Percentiles rank a stretch among this genome's conserved stretches.
These are phyloP conservation scores for Echinochloa phyllopogon DNA, from an alignment of 176 grass and related monocot genomes.

Conservation along the genomic window DNA sequence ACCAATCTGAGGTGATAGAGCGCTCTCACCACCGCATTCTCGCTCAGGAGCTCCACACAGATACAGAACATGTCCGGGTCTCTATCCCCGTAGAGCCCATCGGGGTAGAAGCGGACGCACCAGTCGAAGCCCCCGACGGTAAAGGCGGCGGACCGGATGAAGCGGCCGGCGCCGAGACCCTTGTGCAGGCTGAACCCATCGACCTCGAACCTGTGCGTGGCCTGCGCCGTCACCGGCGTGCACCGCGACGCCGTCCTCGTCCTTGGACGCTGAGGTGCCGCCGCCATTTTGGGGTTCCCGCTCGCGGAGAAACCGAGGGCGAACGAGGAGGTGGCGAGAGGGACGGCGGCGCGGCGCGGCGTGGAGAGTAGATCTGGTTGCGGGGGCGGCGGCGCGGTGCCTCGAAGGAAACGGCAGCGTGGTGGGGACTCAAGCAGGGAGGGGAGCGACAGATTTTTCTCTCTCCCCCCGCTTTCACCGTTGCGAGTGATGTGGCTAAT, in stretches of 20 bases:
- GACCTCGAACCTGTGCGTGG: background rate
- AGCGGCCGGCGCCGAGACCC: background rate
- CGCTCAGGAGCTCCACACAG: background rate
- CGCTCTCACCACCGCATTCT: background rate
- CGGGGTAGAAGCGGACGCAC: background rate
- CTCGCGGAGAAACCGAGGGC: background rate
- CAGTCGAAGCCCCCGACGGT: background rate
- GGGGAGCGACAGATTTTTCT: too few species aligned
- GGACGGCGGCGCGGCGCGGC: background rate
- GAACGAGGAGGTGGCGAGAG: background rate
- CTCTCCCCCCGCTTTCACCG: too few species aligned
- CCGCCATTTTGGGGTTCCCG: background rate
- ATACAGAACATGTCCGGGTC: background rate
- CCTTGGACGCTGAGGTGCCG: background rate
- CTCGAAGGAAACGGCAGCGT: too few species aligned
- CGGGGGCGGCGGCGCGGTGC: too few species aligned
- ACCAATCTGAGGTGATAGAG: background rate
- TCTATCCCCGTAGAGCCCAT: background rate
- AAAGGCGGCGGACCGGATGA: background rate
- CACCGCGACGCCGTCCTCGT: background rate
- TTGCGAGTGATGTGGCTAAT: too few species aligned
- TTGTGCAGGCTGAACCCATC: background rate
- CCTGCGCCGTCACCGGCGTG: background rate
- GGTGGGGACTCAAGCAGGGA: too few species aligned
- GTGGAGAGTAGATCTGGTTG: too few species aligned